Percentiles rank a stretch among this genome's conserved stretches.
Conservation (phyloP, 768 basidiomycete species). For the Tricholoma matsutake region DNA sequence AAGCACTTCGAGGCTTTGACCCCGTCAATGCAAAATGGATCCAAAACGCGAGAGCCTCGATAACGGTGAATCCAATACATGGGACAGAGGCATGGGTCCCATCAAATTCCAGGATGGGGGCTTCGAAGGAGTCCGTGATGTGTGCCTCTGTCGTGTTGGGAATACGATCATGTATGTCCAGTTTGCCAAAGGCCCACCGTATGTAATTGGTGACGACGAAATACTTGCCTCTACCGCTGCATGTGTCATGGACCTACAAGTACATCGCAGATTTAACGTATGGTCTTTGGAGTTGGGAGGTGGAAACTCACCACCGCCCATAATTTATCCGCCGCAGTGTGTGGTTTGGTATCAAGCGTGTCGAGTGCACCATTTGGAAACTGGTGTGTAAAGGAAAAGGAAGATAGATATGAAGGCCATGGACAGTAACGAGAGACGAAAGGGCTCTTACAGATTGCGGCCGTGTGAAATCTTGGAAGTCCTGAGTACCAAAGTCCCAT, state of each 20-base stretch:
- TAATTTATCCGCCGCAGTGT: slow-evolving; percentile 15
- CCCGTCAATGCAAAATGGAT: not conserved
- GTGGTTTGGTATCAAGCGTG: slow-evolving; percentile 11
- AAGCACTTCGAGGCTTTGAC: not conserved
- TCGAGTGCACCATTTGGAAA: slow-evolving; percentile 11
- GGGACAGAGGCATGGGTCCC: slow-evolving; percentile 7
- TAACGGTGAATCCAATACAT: slow-evolving; percentile 11
- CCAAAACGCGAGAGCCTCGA: slow-evolving; percentile 22
- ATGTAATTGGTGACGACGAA: slow-evolving; percentile 25
- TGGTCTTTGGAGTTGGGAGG: not conserved
- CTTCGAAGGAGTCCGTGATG: slow-evolving; percentile 16
- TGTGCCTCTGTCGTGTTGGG: slow-evolving; percentile 10
- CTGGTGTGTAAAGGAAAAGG: slow-evolving; percentile 3
- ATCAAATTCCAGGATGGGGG: slow-evolving; percentile 12
- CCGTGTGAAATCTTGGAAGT: slow-evolving; percentile 17
- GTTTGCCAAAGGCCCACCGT: slow-evolving; percentile 24
- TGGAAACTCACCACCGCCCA: slow-evolving; percentile 24
- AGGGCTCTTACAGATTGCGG: slow-evolving; percentile 13
- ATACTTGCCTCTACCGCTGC: slow-evolving; percentile 18
- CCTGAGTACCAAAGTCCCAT: slow-evolving; percentile 19
- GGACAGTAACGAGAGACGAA: not conserved
- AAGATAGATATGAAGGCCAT: not conserved
- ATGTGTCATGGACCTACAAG: slow-evolving; percentile 19
- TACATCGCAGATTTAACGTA: too few species aligned
- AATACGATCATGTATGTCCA: not conserved